A percentile compares a stretch with the other conserved stretches of the same genome.
Conservation (phyloP, 495 filamentous ascomycete species). For the Penicillium egyptiacum region DNA sequence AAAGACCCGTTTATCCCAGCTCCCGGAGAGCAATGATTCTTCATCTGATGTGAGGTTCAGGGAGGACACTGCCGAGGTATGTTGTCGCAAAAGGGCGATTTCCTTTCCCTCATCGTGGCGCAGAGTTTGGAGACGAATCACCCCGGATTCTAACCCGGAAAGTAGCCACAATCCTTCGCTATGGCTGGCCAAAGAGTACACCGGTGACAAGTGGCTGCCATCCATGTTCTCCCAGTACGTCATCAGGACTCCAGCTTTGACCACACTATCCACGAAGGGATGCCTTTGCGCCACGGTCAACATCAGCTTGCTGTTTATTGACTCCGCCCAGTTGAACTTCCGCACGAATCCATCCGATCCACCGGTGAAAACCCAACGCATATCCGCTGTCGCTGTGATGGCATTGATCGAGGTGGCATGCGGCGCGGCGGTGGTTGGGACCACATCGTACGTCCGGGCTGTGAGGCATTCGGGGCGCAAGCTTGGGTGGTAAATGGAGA, state of each 20-base stretch:
- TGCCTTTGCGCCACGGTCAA: constrained; percentile 95
- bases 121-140: constrained; percentile 92
- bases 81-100: constrained; percentile 74
- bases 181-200: constrained; percentile 92
- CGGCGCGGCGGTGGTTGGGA: constrained; percentile 93
- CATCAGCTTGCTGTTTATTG: constrained; percentile 90
- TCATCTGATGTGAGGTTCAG: constrained; percentile 82
- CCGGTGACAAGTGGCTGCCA: constrained; percentile 64
- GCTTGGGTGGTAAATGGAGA: constrained; percentile 55
- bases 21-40: constrained; percentile 82
- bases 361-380: constrained; percentile 92
- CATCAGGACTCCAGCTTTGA: constrained; percentile 87
- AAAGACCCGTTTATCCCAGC: constrained; percentile 91
- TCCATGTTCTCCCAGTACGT: constrained; percentile 95
- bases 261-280: constrained; percentile 96
- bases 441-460: constrained; percentile 90
- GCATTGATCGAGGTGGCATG: constrained; percentile 96
- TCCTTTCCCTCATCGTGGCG: constrained; percentile 92
- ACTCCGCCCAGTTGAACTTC: constrained; percentile 93
- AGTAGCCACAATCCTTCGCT: constrained; percentile 88
- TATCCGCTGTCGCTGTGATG: constrained; percentile 86
- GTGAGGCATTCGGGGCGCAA: constrained; percentile 78
- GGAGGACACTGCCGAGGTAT: constrained; percentile 90
- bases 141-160: constrained; percentile 84
- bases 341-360: constrained; percentile 92